Conservation (phyloP, 2,329 filamentous ascomycete genomes). For the Claviceps lovelessii region DNA sequence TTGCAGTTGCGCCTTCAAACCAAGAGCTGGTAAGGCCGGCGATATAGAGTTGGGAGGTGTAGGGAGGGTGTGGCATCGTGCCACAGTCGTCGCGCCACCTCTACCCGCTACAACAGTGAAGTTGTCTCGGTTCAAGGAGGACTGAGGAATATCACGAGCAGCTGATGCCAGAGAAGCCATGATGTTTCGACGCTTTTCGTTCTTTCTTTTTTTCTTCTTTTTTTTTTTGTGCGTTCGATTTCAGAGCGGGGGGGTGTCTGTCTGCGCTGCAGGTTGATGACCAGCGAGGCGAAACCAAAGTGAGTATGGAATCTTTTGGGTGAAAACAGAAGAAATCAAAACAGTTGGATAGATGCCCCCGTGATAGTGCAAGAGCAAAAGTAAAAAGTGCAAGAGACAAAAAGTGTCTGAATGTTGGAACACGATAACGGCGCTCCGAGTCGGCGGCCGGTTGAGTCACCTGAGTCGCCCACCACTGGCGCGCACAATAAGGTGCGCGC, state of each 20-base stretch:
- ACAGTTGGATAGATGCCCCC: not conserved
- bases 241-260: constrained; percentile 21
- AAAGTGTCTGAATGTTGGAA: not conserved
- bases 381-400: not conserved
- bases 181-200: constrained; percentile 25
- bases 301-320: not conserved
- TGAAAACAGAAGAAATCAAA: not conserved
- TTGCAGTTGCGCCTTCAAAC: constrained; percentile 54
- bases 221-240: constrained; percentile 20
- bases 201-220: constrained; percentile 13
- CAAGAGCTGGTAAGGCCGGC: constrained; percentile 69
- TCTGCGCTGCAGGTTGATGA: constrained; percentile 21
- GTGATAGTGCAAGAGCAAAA: not conserved
- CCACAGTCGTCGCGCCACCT: constrained; percentile 46
- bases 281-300: not conserved
- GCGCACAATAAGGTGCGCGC: not conserved
- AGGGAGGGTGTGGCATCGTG: constrained; percentile 52
- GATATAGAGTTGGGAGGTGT: constrained; percentile 95
- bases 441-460: constrained; percentile 10
- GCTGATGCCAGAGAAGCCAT: constrained; percentile 53
- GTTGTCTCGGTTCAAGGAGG: constrained; percentile 50
- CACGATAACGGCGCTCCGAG: not conserved
- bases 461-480: not conserved
- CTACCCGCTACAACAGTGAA: constrained; percentile 58
- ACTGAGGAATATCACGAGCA: constrained; percentile 53